These are phyloP conservation scores for Candida glaebosa DNA, from an alignment of 805 yeast species.

Conservation along the genomic window DNA sequence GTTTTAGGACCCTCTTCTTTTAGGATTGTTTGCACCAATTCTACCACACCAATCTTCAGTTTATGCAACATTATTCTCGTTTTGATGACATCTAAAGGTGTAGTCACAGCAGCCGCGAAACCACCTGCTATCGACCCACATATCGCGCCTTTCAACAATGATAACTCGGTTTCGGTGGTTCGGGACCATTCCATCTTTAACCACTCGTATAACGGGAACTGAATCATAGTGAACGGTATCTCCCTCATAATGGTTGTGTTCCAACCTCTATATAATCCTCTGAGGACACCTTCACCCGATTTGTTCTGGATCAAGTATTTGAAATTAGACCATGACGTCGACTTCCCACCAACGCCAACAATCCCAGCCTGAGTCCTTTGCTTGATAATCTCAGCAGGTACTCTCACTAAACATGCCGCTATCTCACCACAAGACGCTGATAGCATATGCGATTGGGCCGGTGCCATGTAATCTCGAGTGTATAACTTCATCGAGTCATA, in stretches of 20 bases:
- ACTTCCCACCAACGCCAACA: conserved; percentile 26
- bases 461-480: conserved; percentile 28
- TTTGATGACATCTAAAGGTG: conserved; percentile 76
- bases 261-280: conserved; percentile 92
- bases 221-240: conserved; percentile 94
- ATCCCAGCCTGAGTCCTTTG: conserved; percentile 77
- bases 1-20: conserved; percentile 71
- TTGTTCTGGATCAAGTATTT: conserved; percentile 56
- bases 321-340: conserved; percentile 71
- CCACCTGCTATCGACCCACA: conserved; percentile 86
- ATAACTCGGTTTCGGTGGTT: conserved; percentile 31
- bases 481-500: conserved; percentile 70
- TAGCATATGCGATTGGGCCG: conserved; percentile 65
- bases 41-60: conserved; percentile 41
- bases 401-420: conserved; percentile 90
- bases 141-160: conserved; percentile 74
- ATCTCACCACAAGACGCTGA: conserved; percentile 89
- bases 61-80: conserved; percentile 81
- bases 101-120: conserved; percentile 74
- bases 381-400: conserved; percentile 94
- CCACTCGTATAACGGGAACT: conserved; percentile 89
- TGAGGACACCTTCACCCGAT: conserved; percentile 72
- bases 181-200: conserved; percentile 60
- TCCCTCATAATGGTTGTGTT: conserved; percentile 88
- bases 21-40: conserved; percentile 51